Evolutionary conservation across 2,329 filamentous ascomycete genomes (phyloP).

Genomic region (Clarireedia paspali): DNA sequence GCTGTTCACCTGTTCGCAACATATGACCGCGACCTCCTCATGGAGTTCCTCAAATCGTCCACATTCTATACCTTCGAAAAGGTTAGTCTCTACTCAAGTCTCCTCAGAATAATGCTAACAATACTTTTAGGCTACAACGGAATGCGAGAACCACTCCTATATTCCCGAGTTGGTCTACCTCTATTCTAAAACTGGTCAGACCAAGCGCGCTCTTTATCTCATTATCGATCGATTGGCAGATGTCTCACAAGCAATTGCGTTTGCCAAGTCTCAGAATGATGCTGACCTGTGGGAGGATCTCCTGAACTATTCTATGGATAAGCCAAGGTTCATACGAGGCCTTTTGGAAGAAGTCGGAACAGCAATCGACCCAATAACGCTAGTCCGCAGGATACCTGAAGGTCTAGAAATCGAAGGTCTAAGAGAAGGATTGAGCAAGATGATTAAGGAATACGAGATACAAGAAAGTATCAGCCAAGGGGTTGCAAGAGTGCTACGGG

Average conservation of each 20-base stretch:
- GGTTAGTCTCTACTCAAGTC: constrained; percentile 30
- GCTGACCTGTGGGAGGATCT: constrained; percentile 92
- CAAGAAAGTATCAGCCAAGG: constrained; percentile 88
- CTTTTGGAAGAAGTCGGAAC: constrained; percentile 91
- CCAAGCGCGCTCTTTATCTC: constrained; percentile 81
- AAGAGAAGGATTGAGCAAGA: constrained; percentile 76
- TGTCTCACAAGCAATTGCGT: constrained; percentile 85
- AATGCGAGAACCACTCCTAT: constrained; percentile 75
- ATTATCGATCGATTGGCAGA: constrained; percentile 92
- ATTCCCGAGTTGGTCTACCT: constrained; percentile 93
- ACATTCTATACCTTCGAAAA: constrained; percentile 85
- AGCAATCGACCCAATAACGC: constrained; percentile 81
- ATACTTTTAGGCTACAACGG: constrained; percentile 50
- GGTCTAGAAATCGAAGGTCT: constrained; percentile 89
- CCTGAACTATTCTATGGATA: constrained; percentile 94
- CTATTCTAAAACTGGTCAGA: constrained; percentile 90
- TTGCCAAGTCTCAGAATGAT: constrained; percentile 89
- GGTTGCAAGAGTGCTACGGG: constrained; percentile 76
- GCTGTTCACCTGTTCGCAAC: constrained; percentile 80
- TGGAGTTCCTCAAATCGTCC: constrained; percentile 79
- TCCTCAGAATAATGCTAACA: constrained; percentile 7
- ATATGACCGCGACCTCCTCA: constrained; percentile 71
- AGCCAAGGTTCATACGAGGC: constrained; percentile 86
- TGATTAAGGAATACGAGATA: constrained; percentile 93
- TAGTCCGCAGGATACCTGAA: constrained; percentile 85